These are phyloP conservation scores for Fragilaria crotonensis DNA, from an alignment of 108 stramenopile species.

Conservation along the genomic window DNA sequence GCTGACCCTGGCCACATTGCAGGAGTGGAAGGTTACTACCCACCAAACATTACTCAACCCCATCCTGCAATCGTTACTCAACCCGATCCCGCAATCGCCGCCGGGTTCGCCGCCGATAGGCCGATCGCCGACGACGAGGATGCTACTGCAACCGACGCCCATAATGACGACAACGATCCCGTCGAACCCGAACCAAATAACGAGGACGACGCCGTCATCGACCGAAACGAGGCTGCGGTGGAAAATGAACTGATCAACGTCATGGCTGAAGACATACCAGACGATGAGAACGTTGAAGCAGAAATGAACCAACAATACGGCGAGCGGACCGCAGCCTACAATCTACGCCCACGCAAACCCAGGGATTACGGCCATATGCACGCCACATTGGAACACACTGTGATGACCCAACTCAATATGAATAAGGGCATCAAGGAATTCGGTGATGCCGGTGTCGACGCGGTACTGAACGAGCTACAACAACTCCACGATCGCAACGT, in stretches of 20 bases:
- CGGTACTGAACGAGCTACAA: conserved; percentile 23
- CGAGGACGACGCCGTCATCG: background rate
- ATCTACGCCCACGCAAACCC: background rate
- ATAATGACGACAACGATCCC: background rate
- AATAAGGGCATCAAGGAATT: conserved; percentile 25
- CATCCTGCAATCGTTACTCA: no score
- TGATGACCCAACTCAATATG: background rate
- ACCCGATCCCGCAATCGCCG: no score
- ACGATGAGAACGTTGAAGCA: background rate
- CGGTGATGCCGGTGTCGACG: conserved; percentile 19
- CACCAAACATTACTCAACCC: no score
- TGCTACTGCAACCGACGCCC: background rate
- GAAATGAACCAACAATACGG: conserved; percentile 1
- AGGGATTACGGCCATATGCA: background rate
- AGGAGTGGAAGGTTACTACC: conserved; percentile 1
- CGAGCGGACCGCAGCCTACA: background rate
- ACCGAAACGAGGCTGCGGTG: no score
- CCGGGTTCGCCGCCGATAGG: no score
- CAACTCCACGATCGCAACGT: background rate
- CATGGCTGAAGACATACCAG: background rate
- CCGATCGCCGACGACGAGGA: conserved; percentile 2
- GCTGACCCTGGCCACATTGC: background rate
- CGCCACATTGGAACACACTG: background rate
- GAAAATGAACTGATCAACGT: no score
- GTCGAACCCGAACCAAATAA: background rate